Conservation (phyloP, 768 basidiomycete species). For the Tylopilus subfusipes region DNA sequence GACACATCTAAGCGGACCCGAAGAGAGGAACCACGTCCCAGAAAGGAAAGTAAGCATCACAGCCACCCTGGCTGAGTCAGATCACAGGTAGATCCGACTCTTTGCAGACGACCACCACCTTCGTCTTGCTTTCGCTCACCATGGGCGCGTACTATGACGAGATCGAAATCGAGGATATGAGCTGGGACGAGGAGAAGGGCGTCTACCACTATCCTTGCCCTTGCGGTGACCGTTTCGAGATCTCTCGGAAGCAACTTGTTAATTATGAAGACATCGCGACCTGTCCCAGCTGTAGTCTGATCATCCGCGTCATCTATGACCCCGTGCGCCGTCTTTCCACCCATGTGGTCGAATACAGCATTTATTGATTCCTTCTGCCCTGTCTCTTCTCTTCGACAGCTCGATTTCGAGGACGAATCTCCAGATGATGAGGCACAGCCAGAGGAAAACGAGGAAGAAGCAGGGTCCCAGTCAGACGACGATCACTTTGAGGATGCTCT, state of each 20-base stretch:
- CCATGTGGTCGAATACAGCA: background rate
- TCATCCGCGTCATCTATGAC: constrained; percentile 91
- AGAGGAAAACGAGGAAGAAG: constrained; percentile 28
- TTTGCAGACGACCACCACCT: background rate
- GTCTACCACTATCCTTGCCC: constrained; percentile 98
- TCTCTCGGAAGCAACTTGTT: constrained; percentile 77
- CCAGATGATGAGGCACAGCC: constrained; percentile 42
- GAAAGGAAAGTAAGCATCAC: background rate
- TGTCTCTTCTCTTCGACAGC: constrained; percentile 37
- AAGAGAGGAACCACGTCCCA: background rate
- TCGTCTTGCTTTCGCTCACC: background rate
- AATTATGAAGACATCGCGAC: constrained; percentile 92
- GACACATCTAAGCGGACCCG: no score
- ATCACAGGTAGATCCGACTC: background rate
- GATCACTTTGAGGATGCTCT: constrained; percentile 63
- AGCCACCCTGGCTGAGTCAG: constrained; percentile 10
- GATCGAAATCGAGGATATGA: constrained; percentile 96
- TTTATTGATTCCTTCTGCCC: background rate
- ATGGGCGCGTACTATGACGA: constrained; percentile 96
- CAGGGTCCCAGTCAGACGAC: constrained; percentile 37
- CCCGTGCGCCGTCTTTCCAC: constrained; percentile 57
- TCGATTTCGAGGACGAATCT: constrained; percentile 82
- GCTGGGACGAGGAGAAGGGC: constrained; percentile 74
- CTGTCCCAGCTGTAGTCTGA: constrained; percentile 93
- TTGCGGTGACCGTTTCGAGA: constrained; percentile 97